Base-by-base conservation (phyloP, 2,329 filamentous ascomycete genomes). In the Colletotrichum ledebouriae region DNA sequence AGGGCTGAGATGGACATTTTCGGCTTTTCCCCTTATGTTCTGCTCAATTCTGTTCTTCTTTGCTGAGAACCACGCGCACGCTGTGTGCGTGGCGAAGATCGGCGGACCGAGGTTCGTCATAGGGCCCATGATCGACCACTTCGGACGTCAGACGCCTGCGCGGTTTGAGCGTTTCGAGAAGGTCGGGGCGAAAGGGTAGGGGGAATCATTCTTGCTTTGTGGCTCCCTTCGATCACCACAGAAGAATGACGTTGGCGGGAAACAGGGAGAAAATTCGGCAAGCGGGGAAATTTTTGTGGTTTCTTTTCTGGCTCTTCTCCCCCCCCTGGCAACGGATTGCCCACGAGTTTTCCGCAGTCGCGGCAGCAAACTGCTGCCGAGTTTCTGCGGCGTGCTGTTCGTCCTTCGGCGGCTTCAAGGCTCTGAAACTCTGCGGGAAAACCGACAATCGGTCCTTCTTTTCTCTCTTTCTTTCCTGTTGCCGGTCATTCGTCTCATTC, bases 121-220 rank as follows among this genome's bases (percentile, higher is more conserved):
- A 17, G 34, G 41, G 25, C n/a, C 52, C 13, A 63, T 37, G 42
- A 29, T 29, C 29, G 6, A 29, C 29, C 29, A 29, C 6, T 29
- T 29, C 29, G 59, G 25, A 42, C 9, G 11, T 11, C 44, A 53
- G 25, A 29, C 25, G 25, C 25, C 6, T 13, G 44, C 17, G 22
- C 49, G 10, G 55, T 3, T 39, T 9, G 59, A 49, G n/a, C 47
- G 52, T 64, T 68, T 64, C 65, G 44, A 49, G 4, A 39, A 22
- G 37, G 29, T 39, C 33, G 34, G 22, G 42, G 17, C 17, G 22
- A 29, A 63, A 52, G 22, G 44, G 52, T 39, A 67, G 47, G 20
- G 39, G 39, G 64, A 55, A 22, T 4, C 17, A 10, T 52, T 13
- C 22, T 22, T 33, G n/a, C n/a, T 5, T 46, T 20, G 20, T 29